Conservation (phyloP, 1,139 yeast species). For the Geotrichum phurueaensis region DNA sequence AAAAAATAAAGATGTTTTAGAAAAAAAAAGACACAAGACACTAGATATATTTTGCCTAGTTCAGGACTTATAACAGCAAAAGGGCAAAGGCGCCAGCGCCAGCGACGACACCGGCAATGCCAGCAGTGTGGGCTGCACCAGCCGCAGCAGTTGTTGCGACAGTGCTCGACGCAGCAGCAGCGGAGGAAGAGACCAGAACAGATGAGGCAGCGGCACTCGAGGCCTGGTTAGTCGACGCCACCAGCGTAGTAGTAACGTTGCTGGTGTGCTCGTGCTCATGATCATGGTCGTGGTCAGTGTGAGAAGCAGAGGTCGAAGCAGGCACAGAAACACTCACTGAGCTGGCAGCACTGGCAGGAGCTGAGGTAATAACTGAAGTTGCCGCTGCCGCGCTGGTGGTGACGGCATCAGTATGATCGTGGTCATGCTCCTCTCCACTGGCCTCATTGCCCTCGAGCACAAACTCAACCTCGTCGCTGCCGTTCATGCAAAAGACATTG, state of each 20-base stretch:
- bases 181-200: background rate
- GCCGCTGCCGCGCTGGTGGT: background rate
- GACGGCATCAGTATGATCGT: background rate
- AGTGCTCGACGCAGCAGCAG: background rate
- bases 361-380: background rate
- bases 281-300: background rate
- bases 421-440: background rate
- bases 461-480: constrained; percentile 31
- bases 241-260: background rate
- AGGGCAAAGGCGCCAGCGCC: constrained; percentile 1
- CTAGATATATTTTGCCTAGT: background rate
- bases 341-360: background rate
- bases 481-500: constrained; percentile 29
- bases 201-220: background rate
- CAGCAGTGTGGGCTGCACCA: background rate
- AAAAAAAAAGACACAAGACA: too few species aligned
- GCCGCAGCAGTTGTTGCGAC: background rate
- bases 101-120: background rate
- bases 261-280: background rate
- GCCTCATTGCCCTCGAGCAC: constrained; percentile 18
- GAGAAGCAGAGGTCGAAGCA: background rate
- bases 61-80: background rate
- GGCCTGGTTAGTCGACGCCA: background rate
- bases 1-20: too few species aligned
- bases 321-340: background rate